Conservation (phyloP, 305 asterid species). For the Andrographis paniculata region DNA sequence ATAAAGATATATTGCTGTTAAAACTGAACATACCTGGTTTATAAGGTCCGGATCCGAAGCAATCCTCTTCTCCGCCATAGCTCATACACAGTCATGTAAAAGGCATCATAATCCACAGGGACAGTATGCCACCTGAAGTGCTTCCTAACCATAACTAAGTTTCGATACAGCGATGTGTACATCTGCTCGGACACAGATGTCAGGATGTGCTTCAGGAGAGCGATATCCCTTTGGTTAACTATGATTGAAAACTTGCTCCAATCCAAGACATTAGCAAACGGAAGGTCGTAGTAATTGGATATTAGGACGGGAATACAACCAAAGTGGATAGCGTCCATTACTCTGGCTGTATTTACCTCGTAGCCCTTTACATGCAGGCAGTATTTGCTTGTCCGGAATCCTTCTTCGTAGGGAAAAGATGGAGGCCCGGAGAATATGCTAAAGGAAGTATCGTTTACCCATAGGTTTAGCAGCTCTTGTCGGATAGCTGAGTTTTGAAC, state of each 20-base stretch:
- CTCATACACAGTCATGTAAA: slow-evolving; percentile 70
- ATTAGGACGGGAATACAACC: slow-evolving; percentile 70
- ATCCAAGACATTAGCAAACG: slow-evolving; percentile 56
- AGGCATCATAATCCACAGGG: slow-evolving; percentile 49
- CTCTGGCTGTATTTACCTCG: slow-evolving; percentile 81
- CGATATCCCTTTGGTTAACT: slow-evolving; percentile 40
- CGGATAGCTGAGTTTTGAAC: slow-evolving; percentile 51
- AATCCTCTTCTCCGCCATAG: slow-evolving; percentile 69
- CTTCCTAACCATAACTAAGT: slow-evolving; percentile 42
- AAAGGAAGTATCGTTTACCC: slow-evolving; percentile 51
- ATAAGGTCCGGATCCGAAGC: slow-evolving; percentile 17
- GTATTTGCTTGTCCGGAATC: slow-evolving; percentile 56
- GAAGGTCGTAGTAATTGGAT: slow-evolving; percentile 74
- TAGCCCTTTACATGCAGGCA: slow-evolving; percentile 78
- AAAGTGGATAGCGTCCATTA: slow-evolving; percentile 63
- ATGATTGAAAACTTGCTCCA: slow-evolving; percentile 66
- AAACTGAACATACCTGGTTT: background rate
- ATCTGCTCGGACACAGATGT: slow-evolving; percentile 34
- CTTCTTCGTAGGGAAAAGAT: slow-evolving; percentile 50
- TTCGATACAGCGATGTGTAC: slow-evolving; percentile 41
- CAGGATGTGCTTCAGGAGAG: slow-evolving; percentile 36
- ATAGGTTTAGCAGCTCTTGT: slow-evolving; percentile 34
- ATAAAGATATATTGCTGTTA: background rate
- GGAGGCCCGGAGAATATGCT: slow-evolving; percentile 43
- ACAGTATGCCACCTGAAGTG: slow-evolving; percentile 57